Evolutionary conservation across 108 stramenopile genomes (phyloP).

Genomic region (Fragilaria radians): DNA sequence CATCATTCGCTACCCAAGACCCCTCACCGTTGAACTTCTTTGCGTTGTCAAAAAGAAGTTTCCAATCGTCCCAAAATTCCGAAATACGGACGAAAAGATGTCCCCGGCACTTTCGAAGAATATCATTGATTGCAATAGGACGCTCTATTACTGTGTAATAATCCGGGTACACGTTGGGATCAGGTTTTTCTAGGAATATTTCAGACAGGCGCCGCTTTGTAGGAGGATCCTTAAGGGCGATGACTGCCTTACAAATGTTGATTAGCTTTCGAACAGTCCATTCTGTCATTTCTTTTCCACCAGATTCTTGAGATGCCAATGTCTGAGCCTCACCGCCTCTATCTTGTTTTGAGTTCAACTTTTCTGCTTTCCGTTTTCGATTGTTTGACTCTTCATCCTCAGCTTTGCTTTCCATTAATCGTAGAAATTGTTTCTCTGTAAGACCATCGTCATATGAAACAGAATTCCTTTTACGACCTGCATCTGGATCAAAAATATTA

Average conservation of each 20-base stretch:
- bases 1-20: conserved; percentile 77
- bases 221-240: conserved; percentile 69
- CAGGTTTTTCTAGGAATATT: conserved; percentile 82
- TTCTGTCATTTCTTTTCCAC: conserved; percentile 29
- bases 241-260: conserved; percentile 61
- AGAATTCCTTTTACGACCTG: conserved; percentile 53
- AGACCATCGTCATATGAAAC: conserved; percentile 89
- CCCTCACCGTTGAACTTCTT: conserved; percentile 74
- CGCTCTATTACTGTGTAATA: conserved; percentile 75
- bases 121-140: conserved; percentile 86
- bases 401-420: conserved; percentile 82
- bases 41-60: conserved; percentile 72
- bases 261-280: conserved; percentile 70
- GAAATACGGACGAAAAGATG: conserved; percentile 51
- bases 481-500: conserved; percentile 8
- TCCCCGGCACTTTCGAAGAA: conserved; percentile 68
- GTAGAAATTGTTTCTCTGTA: conserved; percentile 89
- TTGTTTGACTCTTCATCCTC: conserved; percentile 39
- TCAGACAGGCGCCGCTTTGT: conserved; percentile 75
- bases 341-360: conserved; percentile 21
- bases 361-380: conserved; percentile 27
- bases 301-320: conserved; percentile 17
- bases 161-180: conserved; percentile 73
- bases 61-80: conserved; percentile 77
- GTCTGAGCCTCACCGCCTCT: conserved; percentile 33